Base-by-base conservation (phyloP, 148 eudicot genomes). In the Selenicereus undatus region DNA sequence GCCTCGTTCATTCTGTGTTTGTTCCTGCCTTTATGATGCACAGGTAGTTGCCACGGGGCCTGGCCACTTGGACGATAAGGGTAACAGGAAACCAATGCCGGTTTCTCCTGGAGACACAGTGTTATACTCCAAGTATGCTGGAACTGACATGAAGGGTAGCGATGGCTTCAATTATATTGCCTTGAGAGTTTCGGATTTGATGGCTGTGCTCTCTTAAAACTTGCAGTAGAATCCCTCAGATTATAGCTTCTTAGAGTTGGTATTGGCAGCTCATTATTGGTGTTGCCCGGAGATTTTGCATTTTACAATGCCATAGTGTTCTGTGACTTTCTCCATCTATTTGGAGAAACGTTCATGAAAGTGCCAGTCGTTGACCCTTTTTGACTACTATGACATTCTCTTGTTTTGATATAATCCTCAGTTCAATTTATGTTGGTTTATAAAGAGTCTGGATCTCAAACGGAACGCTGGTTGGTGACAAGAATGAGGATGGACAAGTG, bases 1-100 rank as follows among this genome's bases (percentile, higher is more conserved):
- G 0, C 71, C 14, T 17, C 1, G 36, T 60, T 72, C 70, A 56
- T 36, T 71, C 39, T 27, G 39, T 48, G 11, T 43, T 29, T 29
- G 11, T n/a, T n/a, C 75, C 29, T 29, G 24, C 35, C 22, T 29
- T 21, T 16, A 32, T 14, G 58, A 21, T 43, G 9, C 2, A 26
- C 88, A 94, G 98, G 91, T 94, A 75, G 79, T 92, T 81, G 98
- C 97, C 35, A 89, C 87, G 10, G 98, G 98, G 21, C 92, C 97
- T 75, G 97, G 98, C 73, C 81, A 78, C 77, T 85, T 91, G 51
- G 92, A 92, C 27, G 93, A 91, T 73, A 92, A 94, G 75, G 98
- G 98, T 35, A 88, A 88, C 35, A 88, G 95, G 75, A 87, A 79
- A 11, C 85, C 94, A 4, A 73, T 92, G 9, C 83, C 97, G 11